Evolutionary conservation across 129 eudicot species (phyloP), one percentile per base, ranked within the genome.

Genomic region (Tagetes erecta): DNA sequence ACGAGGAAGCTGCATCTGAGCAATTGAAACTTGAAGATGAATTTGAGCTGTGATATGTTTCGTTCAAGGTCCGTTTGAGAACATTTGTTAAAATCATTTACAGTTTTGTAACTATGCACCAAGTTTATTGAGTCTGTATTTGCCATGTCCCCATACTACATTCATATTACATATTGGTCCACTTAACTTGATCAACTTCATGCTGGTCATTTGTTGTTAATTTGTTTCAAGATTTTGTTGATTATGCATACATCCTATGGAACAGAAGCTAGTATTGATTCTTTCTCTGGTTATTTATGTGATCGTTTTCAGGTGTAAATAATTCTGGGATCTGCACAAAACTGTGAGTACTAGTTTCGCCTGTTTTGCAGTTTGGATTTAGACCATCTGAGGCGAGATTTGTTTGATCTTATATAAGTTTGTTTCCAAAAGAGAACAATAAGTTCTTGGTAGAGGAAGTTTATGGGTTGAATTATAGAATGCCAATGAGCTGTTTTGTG

Each of bases 1-100:
- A 91, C 67, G 97, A 88, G 75, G 97, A 88, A 60, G 97, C 97
- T 74, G 97, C 97, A 20, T 80, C 83, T 6, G 92, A 88, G 84
- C 83, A 76, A 64, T 66, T 91, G 84, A 88, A 86, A 81, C 90
- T 86, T 56, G 95, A 88, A 79, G 95, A 86, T 83, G 95, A 88
- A 73, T 88, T 91, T 73, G 97, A 86, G 76, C 75, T 88, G 77
- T 91, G 86, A 87, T 79, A 1, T 59, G 1, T 13, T 57, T 53
- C 47, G 12, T 47, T 71, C 46, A 71, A 52, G 76, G 70, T 69
- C 72, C 46, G 76, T 72, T 80, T 78, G 76, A 78, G 75, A 83
- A 59, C 70, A 75, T 40, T 27, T 20, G 58, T 75, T 44, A 3
- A 45, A 37, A 73, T 35, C 56, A 30, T 72, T 66, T 45, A 53